Evolutionary conservation across 2,329 filamentous ascomycete species (phyloP).

Genomic region (Sordariomycetes sp.): DNA sequence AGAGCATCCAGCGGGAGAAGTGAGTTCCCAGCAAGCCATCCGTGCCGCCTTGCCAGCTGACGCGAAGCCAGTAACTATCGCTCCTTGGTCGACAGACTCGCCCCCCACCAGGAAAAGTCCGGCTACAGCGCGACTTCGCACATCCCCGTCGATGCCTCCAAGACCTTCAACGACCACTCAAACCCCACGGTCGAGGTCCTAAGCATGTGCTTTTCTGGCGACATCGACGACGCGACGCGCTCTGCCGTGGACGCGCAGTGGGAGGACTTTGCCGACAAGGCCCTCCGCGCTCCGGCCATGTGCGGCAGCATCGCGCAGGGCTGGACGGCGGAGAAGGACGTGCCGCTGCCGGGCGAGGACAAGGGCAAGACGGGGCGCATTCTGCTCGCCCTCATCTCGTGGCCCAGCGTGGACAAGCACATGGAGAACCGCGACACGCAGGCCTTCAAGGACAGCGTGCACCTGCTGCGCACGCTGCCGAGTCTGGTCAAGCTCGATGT

Average conservation of each 20-base stretch:
- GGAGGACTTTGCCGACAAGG: slow-evolving; percentile 6
- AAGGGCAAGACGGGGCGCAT: slow-evolving; percentile 14
- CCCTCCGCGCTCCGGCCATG: slow-evolving; percentile 3
- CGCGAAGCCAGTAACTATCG: too few species aligned
- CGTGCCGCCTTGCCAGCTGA: too few species aligned
- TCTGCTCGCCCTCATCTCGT: slow-evolving; percentile 20
- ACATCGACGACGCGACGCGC: slow-evolving; percentile 3
- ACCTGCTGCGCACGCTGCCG: slow-evolving; percentile 12
- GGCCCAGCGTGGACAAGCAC: slow-evolving; percentile 27
- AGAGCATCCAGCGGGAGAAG: too few species aligned
- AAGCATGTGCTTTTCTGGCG: slow-evolving; percentile 7
- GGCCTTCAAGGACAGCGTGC: slow-evolving; percentile 22
- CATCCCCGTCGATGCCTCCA: too few species aligned
- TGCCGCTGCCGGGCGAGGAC: slow-evolving; percentile 17
- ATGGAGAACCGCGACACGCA: slow-evolving; percentile 21
- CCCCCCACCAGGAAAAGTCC: neutral
- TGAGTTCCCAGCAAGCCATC: too few species aligned
- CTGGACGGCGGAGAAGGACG: slow-evolving; percentile 22
- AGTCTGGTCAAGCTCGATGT: slow-evolving; percentile 10
- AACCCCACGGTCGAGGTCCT: slow-evolving; percentile 6
- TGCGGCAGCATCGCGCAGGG: slow-evolving; percentile 8
- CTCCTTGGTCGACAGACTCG: slow-evolving; percentile 2
- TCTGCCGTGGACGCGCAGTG: neutral
- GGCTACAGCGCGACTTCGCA: slow-evolving; percentile 1
- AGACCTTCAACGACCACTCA: slow-evolving; percentile 5